Evolutionary conservation across 352 stramenopile genomes (phyloP).

Genomic region (Albugo candida): DNA sequence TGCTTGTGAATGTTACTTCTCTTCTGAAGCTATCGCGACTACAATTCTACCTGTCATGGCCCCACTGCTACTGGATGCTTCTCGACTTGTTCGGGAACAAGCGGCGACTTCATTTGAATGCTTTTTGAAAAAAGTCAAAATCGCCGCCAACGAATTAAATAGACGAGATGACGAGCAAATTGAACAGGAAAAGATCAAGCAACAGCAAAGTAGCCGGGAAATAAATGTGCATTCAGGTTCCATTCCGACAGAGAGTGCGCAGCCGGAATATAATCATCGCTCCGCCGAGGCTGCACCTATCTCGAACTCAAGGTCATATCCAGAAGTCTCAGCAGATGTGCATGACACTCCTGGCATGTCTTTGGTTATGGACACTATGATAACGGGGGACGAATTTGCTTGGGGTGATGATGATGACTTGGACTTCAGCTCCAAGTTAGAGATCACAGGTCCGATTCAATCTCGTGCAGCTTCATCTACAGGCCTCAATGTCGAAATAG

Average conservation of each 20-base stretch:
- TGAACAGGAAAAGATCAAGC: slow-evolving; percentile 35
- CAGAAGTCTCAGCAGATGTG: no score
- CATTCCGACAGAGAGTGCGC: no score
- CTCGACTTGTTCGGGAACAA: slow-evolving; percentile 55
- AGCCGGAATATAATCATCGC: no score
- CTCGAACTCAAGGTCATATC: no score
- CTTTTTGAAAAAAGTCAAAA: slow-evolving; percentile 68
- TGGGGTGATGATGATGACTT: slow-evolving; percentile 47
- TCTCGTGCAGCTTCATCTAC: no score
- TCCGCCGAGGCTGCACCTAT: no score
- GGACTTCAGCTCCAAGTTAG: slow-evolving; percentile 6
- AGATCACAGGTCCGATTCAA: no score
- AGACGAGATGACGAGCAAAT: slow-evolving; percentile 43
- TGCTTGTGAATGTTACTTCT: slow-evolving; percentile 69
- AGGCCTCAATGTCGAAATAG: no score
- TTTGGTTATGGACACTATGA: no score
- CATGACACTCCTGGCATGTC: no score
- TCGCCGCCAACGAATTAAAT: slow-evolving; percentile 65
- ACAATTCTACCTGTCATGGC: slow-evolving; percentile 60
- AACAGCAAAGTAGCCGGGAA: slow-evolving; percentile 4
- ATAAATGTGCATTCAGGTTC: no score
- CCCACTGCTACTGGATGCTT: slow-evolving; percentile 61
- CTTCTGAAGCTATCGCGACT: slow-evolving; percentile 36
- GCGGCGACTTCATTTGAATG: slow-evolving; percentile 46
- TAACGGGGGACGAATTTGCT: slow-evolving; percentile 23